These are phyloP conservation scores for Brassica rapa DNA, from an alignment of 345 rosid species.

Conservation along the genomic window DNA sequence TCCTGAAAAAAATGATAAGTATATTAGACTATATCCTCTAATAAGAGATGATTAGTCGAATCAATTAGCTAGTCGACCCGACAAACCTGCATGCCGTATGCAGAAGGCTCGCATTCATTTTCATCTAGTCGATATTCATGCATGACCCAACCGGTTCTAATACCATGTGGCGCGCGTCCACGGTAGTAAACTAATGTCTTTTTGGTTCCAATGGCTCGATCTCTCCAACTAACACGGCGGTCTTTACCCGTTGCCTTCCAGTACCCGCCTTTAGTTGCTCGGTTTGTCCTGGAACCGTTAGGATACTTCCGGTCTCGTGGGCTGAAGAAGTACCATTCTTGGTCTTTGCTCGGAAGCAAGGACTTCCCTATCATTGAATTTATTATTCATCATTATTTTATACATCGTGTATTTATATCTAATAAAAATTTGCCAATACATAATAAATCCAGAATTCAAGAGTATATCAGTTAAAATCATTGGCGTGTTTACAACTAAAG, in stretches of 20 bases:
- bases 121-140: slow-evolving; percentile 46
- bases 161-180: slow-evolving; percentile 43
- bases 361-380: slow-evolving; percentile 32
- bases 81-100: slow-evolving; percentile 42
- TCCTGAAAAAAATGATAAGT: slow-evolving; percentile 15
- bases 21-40: neutral
- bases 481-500: no score
- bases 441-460: no score
- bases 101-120: slow-evolving; percentile 37
- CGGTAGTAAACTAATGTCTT: slow-evolving; percentile 44
- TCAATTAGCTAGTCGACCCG: neutral
- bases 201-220: slow-evolving; percentile 41
- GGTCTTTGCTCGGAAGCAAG: slow-evolving; percentile 45
- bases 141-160: slow-evolving; percentile 47
- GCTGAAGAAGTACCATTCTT: slow-evolving; percentile 45
- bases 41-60: neutral
- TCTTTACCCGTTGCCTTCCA: slow-evolving; percentile 48
- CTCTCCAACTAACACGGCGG: slow-evolving; percentile 39
- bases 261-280: slow-evolving; percentile 43
- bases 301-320: slow-evolving; percentile 46
- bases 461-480: no score
- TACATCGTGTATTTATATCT: no score
- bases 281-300: slow-evolving; percentile 45
- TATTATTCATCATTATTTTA: no score
- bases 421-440: no score